Conservation (phyloP, 2,329 filamentous ascomycete species). For the Clarireedia sp. region DNA sequence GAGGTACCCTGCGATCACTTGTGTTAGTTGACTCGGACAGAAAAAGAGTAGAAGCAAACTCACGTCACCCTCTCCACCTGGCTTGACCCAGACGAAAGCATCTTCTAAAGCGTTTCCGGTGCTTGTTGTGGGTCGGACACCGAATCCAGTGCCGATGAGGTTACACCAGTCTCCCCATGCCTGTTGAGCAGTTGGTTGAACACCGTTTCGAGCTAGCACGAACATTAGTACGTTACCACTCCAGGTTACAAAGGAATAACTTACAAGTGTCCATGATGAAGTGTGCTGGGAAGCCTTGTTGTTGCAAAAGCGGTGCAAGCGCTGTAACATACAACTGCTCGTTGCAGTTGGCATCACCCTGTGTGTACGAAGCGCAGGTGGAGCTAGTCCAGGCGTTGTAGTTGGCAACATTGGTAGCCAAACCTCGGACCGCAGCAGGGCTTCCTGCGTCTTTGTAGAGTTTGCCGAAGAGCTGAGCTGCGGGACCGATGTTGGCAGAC, state of each 20-base stretch:
- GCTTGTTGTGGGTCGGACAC: conserved; percentile 52
- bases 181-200: conserved; percentile 47
- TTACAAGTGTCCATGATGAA: conserved; percentile 47
- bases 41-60: background rate
- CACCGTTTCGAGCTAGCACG: conserved; percentile 47
- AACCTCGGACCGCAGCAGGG: conserved; percentile 41
- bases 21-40: background rate
- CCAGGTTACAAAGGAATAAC: conserved; percentile 9
- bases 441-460: conserved; percentile 40
- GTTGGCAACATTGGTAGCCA: conserved; percentile 50
- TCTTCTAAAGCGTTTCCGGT: conserved; percentile 53
- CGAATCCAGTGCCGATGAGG: conserved; percentile 54
- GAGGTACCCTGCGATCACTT: conserved; percentile 28
- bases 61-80: conserved; percentile 44
- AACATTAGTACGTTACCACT: background rate
- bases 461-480: conserved; percentile 39
- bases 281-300: conserved; percentile 42
- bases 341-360: conserved; percentile 42
- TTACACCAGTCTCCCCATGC: conserved; percentile 64
- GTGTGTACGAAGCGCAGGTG: conserved; percentile 34
- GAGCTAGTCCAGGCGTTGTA: conserved; percentile 46
- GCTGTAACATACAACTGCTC: conserved; percentile 45
- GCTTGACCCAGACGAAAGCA: conserved; percentile 66
- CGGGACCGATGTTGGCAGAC: conserved; percentile 48
- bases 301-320: conserved; percentile 39